Evolutionary conservation across 2,329 filamentous ascomycete genomes (phyloP), one percentile per base, ranked within the genome.

Genomic region (Aspergillus jensenii): DNA sequence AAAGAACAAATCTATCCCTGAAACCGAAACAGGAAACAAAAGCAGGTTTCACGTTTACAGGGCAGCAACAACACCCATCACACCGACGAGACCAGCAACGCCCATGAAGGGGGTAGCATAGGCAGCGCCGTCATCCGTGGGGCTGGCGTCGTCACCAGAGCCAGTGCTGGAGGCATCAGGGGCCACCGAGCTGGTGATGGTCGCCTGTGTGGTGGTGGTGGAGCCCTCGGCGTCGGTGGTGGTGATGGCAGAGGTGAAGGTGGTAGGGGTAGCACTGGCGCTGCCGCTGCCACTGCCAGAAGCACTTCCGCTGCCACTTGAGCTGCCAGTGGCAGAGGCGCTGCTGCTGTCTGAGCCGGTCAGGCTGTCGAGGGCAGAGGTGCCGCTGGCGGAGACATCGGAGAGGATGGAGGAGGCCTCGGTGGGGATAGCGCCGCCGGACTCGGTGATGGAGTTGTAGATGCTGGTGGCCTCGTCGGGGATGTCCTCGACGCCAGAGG

Each of bases 51-150:
- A 4, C 8, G 25, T 58, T 63, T 68, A 71, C 59, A 71, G 62
- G 50, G 66, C 68, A 62, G 61, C 67, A 67, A 71, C 70, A 35
- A 71, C 53, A 54, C 69, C 69, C 31, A 71, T 58, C 2, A 71
- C 41, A 59, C 69, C 69, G n/a, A 65, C 64, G 27, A 70, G 58
- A 56, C 67, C 68, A 12, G 63, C 68, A 52, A 65, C 56, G 19
- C 56, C 55, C 51, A 46, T 49, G 4, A 44, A 52, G 27, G 59
- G 61, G n/a, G 67, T 60, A 21, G 64, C 64, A 41, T 60, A 62
- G 14, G 63, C 61, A 33, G 61, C 62, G 44, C 54, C 65, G 45
- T 64, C 65, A 17, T 62, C 54, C 8, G 60, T 47, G 23, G 61
- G 27, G 21, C 62, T 63, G 8, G 53, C 23, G 21, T 54, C 53